These are phyloP conservation scores for Medicago arabica DNA, from an alignment of 306 rosid genomes.

Conservation along the genomic window DNA sequence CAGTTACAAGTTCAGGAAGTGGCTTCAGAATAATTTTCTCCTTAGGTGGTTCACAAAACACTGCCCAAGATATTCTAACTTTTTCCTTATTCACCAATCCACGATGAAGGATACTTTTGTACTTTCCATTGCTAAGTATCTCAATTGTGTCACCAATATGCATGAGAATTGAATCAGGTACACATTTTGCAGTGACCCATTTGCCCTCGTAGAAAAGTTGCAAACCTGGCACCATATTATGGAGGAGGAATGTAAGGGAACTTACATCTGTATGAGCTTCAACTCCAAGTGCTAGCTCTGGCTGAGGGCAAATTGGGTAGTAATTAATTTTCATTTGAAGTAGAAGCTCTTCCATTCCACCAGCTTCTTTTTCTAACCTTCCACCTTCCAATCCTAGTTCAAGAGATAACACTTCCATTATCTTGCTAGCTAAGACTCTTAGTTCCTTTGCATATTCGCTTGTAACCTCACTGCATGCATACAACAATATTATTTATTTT, in stretches of 20 bases:
- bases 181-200: slow-evolving; percentile 85
- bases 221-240: slow-evolving; percentile 92
- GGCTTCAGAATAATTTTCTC: slow-evolving; percentile 87
- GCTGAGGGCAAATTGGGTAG: slow-evolving; percentile 88
- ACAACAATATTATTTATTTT: neutral
- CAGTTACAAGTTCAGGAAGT: slow-evolving; percentile 64
- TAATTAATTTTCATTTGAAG: slow-evolving; percentile 88
- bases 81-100: slow-evolving; percentile 85
- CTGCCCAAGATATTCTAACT: slow-evolving; percentile 92
- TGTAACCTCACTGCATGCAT: slow-evolving; percentile 59
- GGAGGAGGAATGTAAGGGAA: slow-evolving; percentile 82
- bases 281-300: slow-evolving; percentile 83
- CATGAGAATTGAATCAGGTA: slow-evolving; percentile 77
- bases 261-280: slow-evolving; percentile 90
- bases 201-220: slow-evolving; percentile 71
- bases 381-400: slow-evolving; percentile 77
- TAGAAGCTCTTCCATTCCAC: slow-evolving; percentile 77
- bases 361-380: slow-evolving; percentile 78
- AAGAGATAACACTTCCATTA: slow-evolving; percentile 57
- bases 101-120: slow-evolving; percentile 85
- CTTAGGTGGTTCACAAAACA: slow-evolving; percentile 87
- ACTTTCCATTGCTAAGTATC: slow-evolving; percentile 79
- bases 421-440: slow-evolving; percentile 64
- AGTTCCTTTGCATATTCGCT: slow-evolving; percentile 68
- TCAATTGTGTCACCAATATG: slow-evolving; percentile 88